A percentile compares a stretch with the other conserved stretches of the same genome.
Evolutionary conservation across 1,284 basidiomycete genomes (phyloP).

Genomic region (Ustilago crameri): DNA sequence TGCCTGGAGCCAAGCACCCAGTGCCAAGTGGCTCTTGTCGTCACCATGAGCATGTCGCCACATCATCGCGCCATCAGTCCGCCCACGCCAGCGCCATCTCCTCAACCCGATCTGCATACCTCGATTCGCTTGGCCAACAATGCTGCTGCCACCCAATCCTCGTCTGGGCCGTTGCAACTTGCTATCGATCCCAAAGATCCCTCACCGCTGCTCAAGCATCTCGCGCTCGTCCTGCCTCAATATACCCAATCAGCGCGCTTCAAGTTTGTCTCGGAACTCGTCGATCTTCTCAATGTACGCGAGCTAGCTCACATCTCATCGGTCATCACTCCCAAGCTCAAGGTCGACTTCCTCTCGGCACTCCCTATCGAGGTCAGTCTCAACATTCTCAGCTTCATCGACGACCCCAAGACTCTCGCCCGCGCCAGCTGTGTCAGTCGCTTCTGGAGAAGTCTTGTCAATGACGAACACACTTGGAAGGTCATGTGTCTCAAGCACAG

Average conservation of each 20-base stretch:
- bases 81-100: conserved; percentile 61
- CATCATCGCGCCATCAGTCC: conserved; percentile 58
- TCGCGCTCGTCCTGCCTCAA: conserved; percentile 45
- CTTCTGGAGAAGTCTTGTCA: conserved; percentile 81
- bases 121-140: conserved; percentile 51
- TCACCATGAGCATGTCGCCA: conserved; percentile 49
- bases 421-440: conserved; percentile 79
- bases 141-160: conserved; percentile 27
- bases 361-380: conserved; percentile 86
- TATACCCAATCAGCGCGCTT: conserved; percentile 46
- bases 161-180: conserved; percentile 15
- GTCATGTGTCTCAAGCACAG: conserved; percentile 75
- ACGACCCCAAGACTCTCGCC: conserved; percentile 81
- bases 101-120: conserved; percentile 53
- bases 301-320: conserved; percentile 83
- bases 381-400: conserved; percentile 82
- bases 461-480: conserved; percentile 87
- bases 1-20: background rate
- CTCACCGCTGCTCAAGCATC: conserved; percentile 44
- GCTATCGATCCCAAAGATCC: conserved; percentile 43
- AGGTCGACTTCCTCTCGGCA: conserved; percentile 84
- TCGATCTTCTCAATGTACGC: conserved; percentile 71
- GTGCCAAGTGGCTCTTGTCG: background rate
- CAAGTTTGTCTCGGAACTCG: conserved; percentile 56
- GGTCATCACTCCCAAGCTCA: conserved; percentile 80